Evolutionary conservation across 1,284 basidiomycete species (phyloP).

Genomic region (Melanopsichium pennsylvanicum): DNA sequence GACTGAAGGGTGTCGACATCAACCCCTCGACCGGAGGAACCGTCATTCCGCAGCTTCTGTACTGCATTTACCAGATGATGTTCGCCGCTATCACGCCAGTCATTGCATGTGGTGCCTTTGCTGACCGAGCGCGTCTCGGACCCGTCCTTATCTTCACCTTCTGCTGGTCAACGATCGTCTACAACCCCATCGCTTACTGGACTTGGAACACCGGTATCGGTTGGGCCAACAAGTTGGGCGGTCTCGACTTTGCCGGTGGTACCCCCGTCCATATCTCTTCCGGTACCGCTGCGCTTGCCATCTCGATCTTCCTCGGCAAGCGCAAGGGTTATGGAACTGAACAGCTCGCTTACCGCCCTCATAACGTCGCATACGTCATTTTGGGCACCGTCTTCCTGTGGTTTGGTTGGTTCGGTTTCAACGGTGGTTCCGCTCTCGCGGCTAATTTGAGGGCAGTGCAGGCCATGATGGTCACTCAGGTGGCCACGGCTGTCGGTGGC

Average conservation of each 20-base stretch:
- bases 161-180: slow-evolving; percentile 89
- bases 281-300: slow-evolving; percentile 65
- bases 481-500: slow-evolving; percentile 78
- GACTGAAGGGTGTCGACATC: slow-evolving; percentile 80
- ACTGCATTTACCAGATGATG: slow-evolving; percentile 88
- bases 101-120: slow-evolving; percentile 87
- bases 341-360: slow-evolving; percentile 66
- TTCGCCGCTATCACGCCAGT: slow-evolving; percentile 76
- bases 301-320: slow-evolving; percentile 66
- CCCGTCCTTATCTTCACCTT: slow-evolving; percentile 86
- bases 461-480: slow-evolving; percentile 67
- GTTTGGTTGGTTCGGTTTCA: slow-evolving; percentile 67
- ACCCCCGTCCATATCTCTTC: slow-evolving; percentile 67
- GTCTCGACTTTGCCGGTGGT: slow-evolving; percentile 68
- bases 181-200: slow-evolving; percentile 68
- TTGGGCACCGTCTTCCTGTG: slow-evolving; percentile 68
- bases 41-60: slow-evolving; percentile 78
- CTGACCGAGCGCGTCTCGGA: slow-evolving; percentile 86
- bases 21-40: slow-evolving; percentile 71
- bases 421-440: slow-evolving; percentile 66
- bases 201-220: slow-evolving; percentile 62
- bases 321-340: slow-evolving; percentile 68
- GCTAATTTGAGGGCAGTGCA: slow-evolving; percentile 67
- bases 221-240: slow-evolving; percentile 64
- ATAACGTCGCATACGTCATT: slow-evolving; percentile 64